A percentile compares a stretch with the other conserved stretches of the same genome.
Conservation (phyloP, 345 rosid genomes). For the Reutealis trisperma region DNA sequence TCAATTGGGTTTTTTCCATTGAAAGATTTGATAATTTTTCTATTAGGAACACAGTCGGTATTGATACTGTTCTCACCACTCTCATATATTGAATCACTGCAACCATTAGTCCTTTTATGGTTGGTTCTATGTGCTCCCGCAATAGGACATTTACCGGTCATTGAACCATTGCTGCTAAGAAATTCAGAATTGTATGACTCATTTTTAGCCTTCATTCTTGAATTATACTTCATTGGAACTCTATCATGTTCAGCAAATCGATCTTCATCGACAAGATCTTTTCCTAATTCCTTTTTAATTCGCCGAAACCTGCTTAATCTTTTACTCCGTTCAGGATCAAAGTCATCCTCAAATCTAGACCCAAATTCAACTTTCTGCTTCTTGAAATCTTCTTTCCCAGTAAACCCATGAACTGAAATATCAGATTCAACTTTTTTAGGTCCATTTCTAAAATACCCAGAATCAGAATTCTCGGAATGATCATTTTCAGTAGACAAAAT, state of each 20-base stretch:
- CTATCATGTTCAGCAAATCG: conserved; percentile 34
- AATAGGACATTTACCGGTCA: conserved; percentile 34
- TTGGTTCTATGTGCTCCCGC: conserved; percentile 31
- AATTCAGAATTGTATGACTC: conserved; percentile 30
- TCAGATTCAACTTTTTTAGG: conserved; percentile 62
- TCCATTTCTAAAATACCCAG: conserved; percentile 68
- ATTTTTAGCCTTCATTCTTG: conserved; percentile 45
- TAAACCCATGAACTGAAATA: conserved; percentile 49
- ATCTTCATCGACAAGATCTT: conserved; percentile 24
- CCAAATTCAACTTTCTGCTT: conserved; percentile 37
- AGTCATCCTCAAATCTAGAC: conserved; percentile 42
- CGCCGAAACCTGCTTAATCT: conserved; percentile 40
- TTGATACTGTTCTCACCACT: conserved; percentile 55
- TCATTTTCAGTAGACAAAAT: conserved; percentile 35
- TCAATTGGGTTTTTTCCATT: conserved; percentile 31
- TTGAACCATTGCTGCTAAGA: conserved; percentile 29
- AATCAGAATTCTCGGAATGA: conserved; percentile 62
- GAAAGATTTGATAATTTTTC: conserved; percentile 23
- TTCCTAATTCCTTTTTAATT: conserved; percentile 32
- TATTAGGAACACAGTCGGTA: conserved; percentile 44
- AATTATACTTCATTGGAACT: conserved; percentile 40
- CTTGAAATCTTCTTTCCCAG: conserved; percentile 34
- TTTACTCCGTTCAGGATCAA: conserved; percentile 39
- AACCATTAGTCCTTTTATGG: conserved; percentile 37
- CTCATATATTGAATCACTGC: conserved; percentile 45